phyloP scores from a whole-genome alignment of 2,329 filamentous ascomycete species.

The Fusarium sp. region DNA sequence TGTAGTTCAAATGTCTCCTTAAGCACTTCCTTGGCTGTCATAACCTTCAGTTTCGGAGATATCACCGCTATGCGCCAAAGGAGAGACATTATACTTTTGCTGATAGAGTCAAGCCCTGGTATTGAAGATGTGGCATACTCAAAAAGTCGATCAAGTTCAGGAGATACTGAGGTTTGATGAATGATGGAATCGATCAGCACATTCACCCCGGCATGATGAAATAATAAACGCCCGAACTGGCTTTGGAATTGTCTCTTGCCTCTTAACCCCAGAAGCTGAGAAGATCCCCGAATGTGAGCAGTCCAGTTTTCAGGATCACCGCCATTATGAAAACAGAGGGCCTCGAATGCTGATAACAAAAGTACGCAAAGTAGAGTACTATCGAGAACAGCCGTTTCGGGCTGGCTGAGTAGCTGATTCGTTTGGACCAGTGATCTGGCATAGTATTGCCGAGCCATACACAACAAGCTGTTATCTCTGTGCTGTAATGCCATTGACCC shows the following conservation, averaged over 20 bases:
- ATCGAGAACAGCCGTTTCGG: not conserved
- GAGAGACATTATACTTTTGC: not conserved
- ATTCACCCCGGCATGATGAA: constrained; percentile 1
- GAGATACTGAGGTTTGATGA: not conserved
- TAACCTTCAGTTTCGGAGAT: not conserved
- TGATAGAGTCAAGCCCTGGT: not conserved
- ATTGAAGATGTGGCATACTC: not conserved
- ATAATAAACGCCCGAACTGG: not conserved
- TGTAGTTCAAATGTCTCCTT: not conserved
- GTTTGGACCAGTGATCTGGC: not conserved
- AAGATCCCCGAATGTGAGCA: constrained; percentile 3
- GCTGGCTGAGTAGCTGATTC: not conserved
- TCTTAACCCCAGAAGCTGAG: not conserved
- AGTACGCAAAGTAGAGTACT: not conserved
- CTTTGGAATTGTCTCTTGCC: not conserved
- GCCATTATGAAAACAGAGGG: not conserved
- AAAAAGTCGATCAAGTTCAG: not conserved
- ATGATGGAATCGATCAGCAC: not conserved
- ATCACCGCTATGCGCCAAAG: not conserved
- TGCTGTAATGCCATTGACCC: constrained; percentile 4
- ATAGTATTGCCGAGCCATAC: not conserved
- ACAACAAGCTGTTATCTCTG: not conserved
- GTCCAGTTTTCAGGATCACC: not conserved
- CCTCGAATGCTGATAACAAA: not conserved
- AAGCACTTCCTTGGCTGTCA: not conserved